These are phyloP conservation scores for Penicillium sp. DNA, from an alignment of 2,329 filamentous ascomycete genomes.

Conservation along the genomic window DNA sequence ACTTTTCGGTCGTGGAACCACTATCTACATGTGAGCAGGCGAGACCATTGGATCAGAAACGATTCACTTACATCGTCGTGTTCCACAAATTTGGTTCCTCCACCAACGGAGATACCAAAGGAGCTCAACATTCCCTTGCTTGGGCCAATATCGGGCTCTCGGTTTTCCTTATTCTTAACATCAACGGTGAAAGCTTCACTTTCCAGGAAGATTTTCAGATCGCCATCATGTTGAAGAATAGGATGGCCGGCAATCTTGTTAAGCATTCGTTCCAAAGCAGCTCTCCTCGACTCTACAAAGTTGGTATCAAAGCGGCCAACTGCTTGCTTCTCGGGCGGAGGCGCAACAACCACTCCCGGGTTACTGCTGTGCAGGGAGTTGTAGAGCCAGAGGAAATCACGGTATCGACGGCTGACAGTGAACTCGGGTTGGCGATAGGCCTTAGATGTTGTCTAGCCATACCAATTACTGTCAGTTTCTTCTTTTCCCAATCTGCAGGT, in stretches of 20 bases:
- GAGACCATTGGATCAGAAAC: not conserved
- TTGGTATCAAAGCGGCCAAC: conserved; percentile 94
- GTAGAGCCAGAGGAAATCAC: conserved; percentile 97
- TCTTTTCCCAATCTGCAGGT: not conserved
- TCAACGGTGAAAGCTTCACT: conserved; percentile 95
- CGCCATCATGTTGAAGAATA: conserved; percentile 85
- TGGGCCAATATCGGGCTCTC: conserved; percentile 79
- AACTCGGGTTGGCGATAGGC: conserved; percentile 92
- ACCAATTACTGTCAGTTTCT: not conserved
- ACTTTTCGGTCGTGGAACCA: conserved; percentile 98
- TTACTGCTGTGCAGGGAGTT: conserved; percentile 92
- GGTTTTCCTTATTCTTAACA: conserved; percentile 94
- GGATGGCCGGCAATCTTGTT: conserved; percentile 92
- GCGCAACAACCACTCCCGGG: conserved; percentile 89
- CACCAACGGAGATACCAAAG: conserved; percentile 74
- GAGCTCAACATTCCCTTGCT: conserved; percentile 91
- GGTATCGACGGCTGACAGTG: conserved; percentile 87
- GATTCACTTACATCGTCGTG: conserved; percentile 77
- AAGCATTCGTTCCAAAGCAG: conserved; percentile 93
- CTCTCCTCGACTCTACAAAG: conserved; percentile 89
- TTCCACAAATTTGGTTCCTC: conserved; percentile 85
- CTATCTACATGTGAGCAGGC: conserved; percentile 44
- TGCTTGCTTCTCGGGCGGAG: conserved; percentile 95
- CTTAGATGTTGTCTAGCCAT: conserved; percentile 79
- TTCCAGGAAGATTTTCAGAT: conserved; percentile 94